Evolutionary conservation across 2,329 filamentous ascomycete genomes (phyloP), one percentile per base, ranked within the genome.

Genomic region (Curvularia verruculosa): DNA sequence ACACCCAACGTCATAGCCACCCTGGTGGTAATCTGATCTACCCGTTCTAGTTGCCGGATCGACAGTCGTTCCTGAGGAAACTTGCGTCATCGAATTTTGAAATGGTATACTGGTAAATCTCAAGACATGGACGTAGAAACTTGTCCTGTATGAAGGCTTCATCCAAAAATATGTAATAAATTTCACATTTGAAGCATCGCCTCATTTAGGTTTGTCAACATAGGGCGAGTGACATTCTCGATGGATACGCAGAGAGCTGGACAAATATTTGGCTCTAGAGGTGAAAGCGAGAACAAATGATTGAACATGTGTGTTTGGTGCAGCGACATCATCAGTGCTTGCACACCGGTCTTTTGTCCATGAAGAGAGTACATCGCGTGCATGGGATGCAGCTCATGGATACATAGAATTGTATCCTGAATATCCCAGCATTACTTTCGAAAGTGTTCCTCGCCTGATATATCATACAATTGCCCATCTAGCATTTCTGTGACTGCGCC

Each of bases 181-280:
- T n/a, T n/a, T n/a, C n/a, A n/a, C n/a, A n/a, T n/a, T n/a, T n/a
- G n/a, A n/a, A n/a, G n/a, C n/a, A n/a, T n/a, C n/a, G n/a, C n/a
- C n/a, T n/a, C n/a, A n/a, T n/a, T n/a, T n/a, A n/a, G n/a, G n/a
- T n/a, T n/a, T n/a, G n/a, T n/a, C n/a, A n/a, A n/a, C n/a, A n/a
- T n/a, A n/a, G n/a, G n/a, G n/a, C n/a, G n/a, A n/a, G n/a, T n/a
- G n/a, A n/a, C n/a, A n/a, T n/a, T n/a, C n/a, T n/a, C n/a, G n/a
- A n/a, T n/a, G n/a, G n/a, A n/a, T n/a, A n/a, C n/a, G n/a, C n/a
- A n/a, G n/a, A n/a, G n/a, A n/a, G n/a, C n/a, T 64, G 37, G 56
- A 61, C n/a, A 70, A 70, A 65, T 61, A 56, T 37, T 55, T 60
- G 2, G 65, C 68, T 53, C 64, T 54, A 26, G 52, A 56, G 24